Conservation (phyloP, 2,329 filamentous ascomycete species). For the Hymenoscyphus salicellus region DNA sequence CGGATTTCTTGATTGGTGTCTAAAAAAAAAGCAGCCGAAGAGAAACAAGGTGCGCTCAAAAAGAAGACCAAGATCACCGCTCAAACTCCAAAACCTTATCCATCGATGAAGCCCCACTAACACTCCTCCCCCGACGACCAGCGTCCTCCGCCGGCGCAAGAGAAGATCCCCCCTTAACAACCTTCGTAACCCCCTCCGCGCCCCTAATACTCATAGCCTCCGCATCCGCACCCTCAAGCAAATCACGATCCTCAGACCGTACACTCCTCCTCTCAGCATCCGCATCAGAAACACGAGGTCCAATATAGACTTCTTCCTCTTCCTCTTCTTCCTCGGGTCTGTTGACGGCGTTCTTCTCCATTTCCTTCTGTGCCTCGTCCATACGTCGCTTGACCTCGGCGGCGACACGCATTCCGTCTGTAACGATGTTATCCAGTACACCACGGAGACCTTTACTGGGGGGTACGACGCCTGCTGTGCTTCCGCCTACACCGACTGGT, state of each 20-base stretch:
- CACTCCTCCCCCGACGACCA: constrained; percentile 29
- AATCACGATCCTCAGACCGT: constrained; percentile 64
- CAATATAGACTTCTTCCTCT: constrained; percentile 62
- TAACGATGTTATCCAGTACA: constrained; percentile 95
- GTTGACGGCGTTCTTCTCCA: constrained; percentile 77
- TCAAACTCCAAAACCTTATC: constrained; percentile 48
- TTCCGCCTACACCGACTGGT: constrained; percentile 28
- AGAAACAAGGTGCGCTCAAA: neutral
- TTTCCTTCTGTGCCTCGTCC: constrained; percentile 90
- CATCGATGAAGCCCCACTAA: constrained; percentile 33
- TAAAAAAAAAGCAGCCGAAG: neutral
- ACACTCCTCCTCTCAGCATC: constrained; percentile 63
- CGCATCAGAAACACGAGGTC: constrained; percentile 42
- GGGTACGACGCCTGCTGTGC: constrained; percentile 32
- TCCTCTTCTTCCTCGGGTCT: constrained; percentile 66
- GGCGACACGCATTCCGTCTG: constrained; percentile 93
- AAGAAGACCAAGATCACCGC: constrained; percentile 20
- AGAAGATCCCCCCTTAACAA: constrained; percentile 20
- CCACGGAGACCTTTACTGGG: constrained; percentile 76
- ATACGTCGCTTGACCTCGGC: constrained; percentile 87
- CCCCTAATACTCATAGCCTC: constrained; percentile 51
- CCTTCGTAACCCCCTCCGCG: constrained; percentile 25
- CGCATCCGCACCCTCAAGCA: constrained; percentile 72
- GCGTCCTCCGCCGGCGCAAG: constrained; percentile 21
- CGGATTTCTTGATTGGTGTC: neutral